phyloP scores from a whole-genome alignment of 1,284 basidiomycete genomes.

The Schizophyllum amplum region DNA sequence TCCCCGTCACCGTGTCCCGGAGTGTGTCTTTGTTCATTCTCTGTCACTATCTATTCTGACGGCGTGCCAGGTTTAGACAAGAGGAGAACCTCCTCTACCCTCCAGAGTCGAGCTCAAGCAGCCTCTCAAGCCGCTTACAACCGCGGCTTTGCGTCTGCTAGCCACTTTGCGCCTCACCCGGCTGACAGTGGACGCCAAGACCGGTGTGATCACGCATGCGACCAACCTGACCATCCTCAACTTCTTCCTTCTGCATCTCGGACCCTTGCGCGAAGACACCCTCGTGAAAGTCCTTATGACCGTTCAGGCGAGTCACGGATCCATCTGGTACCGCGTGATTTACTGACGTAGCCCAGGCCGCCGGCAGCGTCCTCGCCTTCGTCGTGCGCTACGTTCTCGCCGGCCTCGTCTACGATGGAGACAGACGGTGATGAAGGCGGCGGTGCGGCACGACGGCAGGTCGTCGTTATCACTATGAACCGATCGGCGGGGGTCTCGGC shows the following conservation, averaged over 20 bases:
- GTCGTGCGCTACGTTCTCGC: conserved; percentile 82
- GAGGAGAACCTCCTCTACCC: conserved; percentile 64
- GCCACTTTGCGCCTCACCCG: conserved; percentile 59
- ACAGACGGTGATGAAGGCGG: conserved; percentile 48
- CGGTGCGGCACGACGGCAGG: not conserved
- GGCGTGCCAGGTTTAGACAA: conserved; percentile 53
- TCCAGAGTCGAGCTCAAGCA: conserved; percentile 45
- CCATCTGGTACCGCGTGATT: conserved; percentile 3
- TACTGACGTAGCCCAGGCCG: conserved; percentile 31
- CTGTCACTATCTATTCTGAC: conserved; percentile 3
- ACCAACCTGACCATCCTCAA: conserved; percentile 90
- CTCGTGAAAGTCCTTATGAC: conserved; percentile 68
- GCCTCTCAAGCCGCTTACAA: conserved; percentile 45
- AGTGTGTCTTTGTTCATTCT: conserved; percentile 38
- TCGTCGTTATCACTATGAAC: not conserved
- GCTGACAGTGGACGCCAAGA: conserved; percentile 47
- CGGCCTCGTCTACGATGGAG: conserved; percentile 82
- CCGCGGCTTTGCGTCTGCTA: conserved; percentile 49
- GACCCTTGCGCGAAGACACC: conserved; percentile 75
- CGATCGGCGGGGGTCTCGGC: not conserved
- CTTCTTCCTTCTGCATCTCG: conserved; percentile 67
- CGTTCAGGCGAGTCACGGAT: conserved; percentile 47
- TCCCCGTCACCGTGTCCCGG: conserved; percentile 89
- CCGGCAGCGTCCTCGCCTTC: conserved; percentile 75
- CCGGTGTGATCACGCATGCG: conserved; percentile 52